Evolutionary conservation across 108 stramenopile species (phyloP), one percentile per base, ranked within the genome.

Genomic region (Cylindrotheca closterium): DNA sequence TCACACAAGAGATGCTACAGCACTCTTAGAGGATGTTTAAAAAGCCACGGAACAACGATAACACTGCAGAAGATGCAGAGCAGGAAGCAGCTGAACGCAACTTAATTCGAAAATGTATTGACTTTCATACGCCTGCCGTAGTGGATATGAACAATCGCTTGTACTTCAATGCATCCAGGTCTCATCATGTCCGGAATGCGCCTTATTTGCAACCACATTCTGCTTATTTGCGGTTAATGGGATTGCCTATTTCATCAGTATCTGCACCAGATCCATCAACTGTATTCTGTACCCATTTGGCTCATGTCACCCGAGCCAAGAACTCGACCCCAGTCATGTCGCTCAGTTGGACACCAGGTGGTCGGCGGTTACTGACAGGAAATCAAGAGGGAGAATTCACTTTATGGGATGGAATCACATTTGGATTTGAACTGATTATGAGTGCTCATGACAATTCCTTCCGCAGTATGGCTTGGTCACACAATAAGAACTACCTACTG

Each of bases 321-420:
- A 91, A 95, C 56, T 85, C 83, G 30, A 81, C 82, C 26, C 88
- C 93, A 2, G 80, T 92, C 69, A 83, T 88, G 86, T 90, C 84
- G 56, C 63, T 89, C 1, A 78, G 76, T 53, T 95, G 90, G 90
- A 92, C 93, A 19, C 93, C 93, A 5, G 93, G 93, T 23, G 93
- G 93, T n/a, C 70, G 93, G 26, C 78, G 90, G 37, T 72, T 92
- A 18, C 65, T 92, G 47, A 92, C 90, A 1, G 93, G 90, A 42
- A 92, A 95, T 65, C 86, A 86, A 79, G 88, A 95, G 60, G 91
- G 90, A 45, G 90, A 95, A 72, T 92, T 95, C 63, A 91, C 90
- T 2, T 60, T 97, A n/a, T 97, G 96, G 96, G 91, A 94, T 63
- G 94, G 94, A 17, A 80, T 86, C 53, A 87, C 82, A 26, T 97